Conservation (phyloP, 2,329 filamentous ascomycete genomes). For the Myrmaecium sp. region DNA sequence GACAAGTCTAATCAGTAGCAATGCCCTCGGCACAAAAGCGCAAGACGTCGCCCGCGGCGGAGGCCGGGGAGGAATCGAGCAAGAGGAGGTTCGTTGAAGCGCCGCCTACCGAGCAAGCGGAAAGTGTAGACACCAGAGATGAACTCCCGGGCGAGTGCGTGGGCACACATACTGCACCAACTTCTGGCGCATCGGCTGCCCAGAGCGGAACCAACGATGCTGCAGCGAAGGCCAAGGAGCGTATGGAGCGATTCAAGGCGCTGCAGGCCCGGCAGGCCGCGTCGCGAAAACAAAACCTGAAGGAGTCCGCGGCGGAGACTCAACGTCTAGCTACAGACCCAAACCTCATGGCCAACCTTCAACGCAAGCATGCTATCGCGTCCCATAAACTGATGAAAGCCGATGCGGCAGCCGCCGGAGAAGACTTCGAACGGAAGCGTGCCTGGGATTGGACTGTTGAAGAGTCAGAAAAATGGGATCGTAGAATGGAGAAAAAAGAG, state of each 20-base stretch:
- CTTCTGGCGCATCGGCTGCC: neutral
- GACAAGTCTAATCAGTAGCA: too few species aligned
- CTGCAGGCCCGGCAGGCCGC: conserved; percentile 51
- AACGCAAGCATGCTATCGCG: conserved; percentile 72
- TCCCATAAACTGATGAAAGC: conserved; percentile 87
- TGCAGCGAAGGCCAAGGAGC: conserved; percentile 4
- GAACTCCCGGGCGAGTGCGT: too few species aligned
- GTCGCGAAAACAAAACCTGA: conserved; percentile 54
- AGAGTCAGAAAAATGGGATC: conserved; percentile 88
- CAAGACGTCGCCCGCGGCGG: conserved; percentile 17
- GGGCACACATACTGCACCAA: conserved; percentile 1
- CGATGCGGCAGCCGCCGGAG: conserved; percentile 67
- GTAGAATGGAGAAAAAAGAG: conserved; percentile 71
- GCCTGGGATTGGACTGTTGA: conserved; percentile 98
- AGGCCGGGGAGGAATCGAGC: conserved; percentile 12
- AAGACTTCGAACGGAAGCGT: conserved; percentile 92
- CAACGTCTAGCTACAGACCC: conserved; percentile 66
- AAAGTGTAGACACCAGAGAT: neutral
- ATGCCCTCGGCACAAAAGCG: conserved; percentile 12
- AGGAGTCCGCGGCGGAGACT: conserved; percentile 70
- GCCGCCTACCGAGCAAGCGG: conserved; percentile 1
- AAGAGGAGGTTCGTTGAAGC: conserved; percentile 17
- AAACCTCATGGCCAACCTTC: conserved; percentile 57
- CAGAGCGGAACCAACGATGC: neutral
- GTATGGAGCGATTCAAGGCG: conserved; percentile 62